These are phyloP conservation scores for Ciborinia camelliae DNA, from an alignment of 2,329 filamentous ascomycete species.

Conservation along the genomic window DNA sequence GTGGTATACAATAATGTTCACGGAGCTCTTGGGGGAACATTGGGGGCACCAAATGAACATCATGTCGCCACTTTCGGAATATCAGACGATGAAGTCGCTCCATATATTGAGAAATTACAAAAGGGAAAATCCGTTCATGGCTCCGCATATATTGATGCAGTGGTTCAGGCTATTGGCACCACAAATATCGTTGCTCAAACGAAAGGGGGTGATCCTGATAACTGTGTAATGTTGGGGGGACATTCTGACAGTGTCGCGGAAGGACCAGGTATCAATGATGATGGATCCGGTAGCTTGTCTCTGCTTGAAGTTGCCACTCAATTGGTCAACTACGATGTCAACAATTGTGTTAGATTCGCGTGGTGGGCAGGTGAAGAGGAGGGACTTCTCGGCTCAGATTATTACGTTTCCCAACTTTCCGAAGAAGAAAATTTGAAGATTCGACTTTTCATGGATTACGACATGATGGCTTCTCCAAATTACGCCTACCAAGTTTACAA, in stretches of 20 bases:
- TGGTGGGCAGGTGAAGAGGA: conserved; percentile 69
- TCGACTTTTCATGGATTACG: conserved; percentile 66
- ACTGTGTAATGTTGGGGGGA: conserved; percentile 63
- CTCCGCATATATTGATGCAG: conserved; percentile 58
- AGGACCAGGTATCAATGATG: conserved; percentile 50
- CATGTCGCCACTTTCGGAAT: conserved; percentile 69
- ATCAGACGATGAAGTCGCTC: conserved; percentile 54
- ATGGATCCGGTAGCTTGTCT: conserved; percentile 43
- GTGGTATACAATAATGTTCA: conserved; percentile 58
- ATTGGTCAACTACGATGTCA: conserved; percentile 54
- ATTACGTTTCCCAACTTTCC: conserved; percentile 55
- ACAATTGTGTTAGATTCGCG: conserved; percentile 64
- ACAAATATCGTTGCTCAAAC: conserved; percentile 63
- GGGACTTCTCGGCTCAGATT: conserved; percentile 60
- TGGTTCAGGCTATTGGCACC: conserved; percentile 43
- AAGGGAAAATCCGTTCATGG: conserved; percentile 49
- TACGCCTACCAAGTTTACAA: conserved; percentile 68
- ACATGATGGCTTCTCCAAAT: conserved; percentile 66
- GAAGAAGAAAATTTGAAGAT: conserved; percentile 59
- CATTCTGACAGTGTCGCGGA: conserved; percentile 62
- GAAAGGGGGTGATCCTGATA: conserved; percentile 54
- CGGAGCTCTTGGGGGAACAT: conserved; percentile 62
- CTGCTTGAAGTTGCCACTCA: conserved; percentile 61
- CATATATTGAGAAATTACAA: conserved; percentile 53
- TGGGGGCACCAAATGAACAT: conserved; percentile 57